A percentile compares a stretch with the other conserved stretches of the same genome.
Evolutionary conservation across 805 yeast species (phyloP).

Genomic region (Lachancea lanzarotensis): DNA sequence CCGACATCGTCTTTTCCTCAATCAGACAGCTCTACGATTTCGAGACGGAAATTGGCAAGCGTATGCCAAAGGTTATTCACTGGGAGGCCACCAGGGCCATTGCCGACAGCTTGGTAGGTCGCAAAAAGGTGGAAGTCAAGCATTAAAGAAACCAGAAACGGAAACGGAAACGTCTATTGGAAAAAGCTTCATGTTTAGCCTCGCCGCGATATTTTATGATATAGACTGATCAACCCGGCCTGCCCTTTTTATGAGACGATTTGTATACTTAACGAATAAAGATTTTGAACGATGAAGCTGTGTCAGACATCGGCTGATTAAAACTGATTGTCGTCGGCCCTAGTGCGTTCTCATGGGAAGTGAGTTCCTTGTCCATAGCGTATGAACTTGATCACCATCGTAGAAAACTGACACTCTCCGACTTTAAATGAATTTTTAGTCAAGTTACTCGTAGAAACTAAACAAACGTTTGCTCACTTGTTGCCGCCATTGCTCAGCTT

Average conservation of each 20-base stretch:
- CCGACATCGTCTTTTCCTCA: conserved; percentile 68
- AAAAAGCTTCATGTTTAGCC: background rate
- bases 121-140: conserved; percentile 35
- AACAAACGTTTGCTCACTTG: background rate
- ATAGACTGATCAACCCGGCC: conserved; percentile 9
- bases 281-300: background rate
- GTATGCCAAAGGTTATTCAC: conserved; percentile 85
- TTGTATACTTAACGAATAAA: conserved; percentile 9
- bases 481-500: background rate
- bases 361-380: too few relatives aligned
- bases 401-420: background rate
- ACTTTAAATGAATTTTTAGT: background rate
- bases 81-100: conserved; percentile 74
- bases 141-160: background rate
- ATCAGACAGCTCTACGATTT: conserved; percentile 73
- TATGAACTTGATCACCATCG: too few relatives aligned
- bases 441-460: background rate
- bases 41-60: conserved; percentile 71
- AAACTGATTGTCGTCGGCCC: too few relatives aligned
- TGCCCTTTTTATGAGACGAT: conserved; percentile 4
- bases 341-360: too few relatives aligned
- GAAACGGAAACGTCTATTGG: background rate
- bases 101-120: conserved; percentile 80
- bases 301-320: too few relatives aligned
- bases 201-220: conserved; percentile 8